Evolutionary conservation across 2,329 filamentous ascomycete species (phyloP).

Genomic region (Raffaelea albimanens): DNA sequence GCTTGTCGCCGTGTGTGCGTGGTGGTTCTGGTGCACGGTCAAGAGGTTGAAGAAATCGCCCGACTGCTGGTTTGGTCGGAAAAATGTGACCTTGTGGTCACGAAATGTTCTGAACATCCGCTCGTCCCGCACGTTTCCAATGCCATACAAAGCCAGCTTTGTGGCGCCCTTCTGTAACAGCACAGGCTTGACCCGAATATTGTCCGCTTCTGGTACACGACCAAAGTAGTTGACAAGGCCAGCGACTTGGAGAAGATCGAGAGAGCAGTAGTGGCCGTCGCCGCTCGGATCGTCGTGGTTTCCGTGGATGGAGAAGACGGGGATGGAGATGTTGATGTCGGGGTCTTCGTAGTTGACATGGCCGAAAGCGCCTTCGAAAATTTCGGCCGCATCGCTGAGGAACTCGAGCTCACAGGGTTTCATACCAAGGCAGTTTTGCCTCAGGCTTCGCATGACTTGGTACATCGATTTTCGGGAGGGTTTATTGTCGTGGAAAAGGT

Average conservation of each 20-base stretch:
- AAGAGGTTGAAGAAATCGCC: constrained; percentile 94
- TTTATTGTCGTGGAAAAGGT: constrained; percentile 97
- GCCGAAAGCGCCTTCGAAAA: constrained; percentile 81
- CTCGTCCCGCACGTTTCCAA: constrained; percentile 95
- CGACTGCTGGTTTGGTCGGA: constrained; percentile 68
- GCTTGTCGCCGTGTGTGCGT: constrained; percentile 83
- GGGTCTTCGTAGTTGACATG: constrained; percentile 97
- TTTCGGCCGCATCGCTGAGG: constrained; percentile 82
- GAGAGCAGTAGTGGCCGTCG: constrained; percentile 80
- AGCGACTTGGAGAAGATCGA: constrained; percentile 84
- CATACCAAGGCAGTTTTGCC: constrained; percentile 88
- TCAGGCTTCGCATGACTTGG: constrained; percentile 89
- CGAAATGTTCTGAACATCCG: constrained; percentile 88
- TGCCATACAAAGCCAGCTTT: constrained; percentile 83
- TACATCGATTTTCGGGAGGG: constrained; percentile 93
- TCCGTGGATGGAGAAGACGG: constrained; percentile 95
- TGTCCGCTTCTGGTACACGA: constrained; percentile 82
- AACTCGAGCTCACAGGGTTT: constrained; percentile 94
- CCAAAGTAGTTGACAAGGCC: constrained; percentile 96
- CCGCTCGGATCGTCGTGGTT: constrained; percentile 99
- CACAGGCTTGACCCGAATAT: constrained; percentile 85
- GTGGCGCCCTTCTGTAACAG: constrained; percentile 88
- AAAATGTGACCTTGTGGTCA: constrained; percentile 91
- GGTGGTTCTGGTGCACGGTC: constrained; percentile 92
- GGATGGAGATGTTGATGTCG: constrained; percentile 94